These are phyloP conservation scores for Gaillardinia entomophila DNA, from an alignment of 805 yeast species.

Conservation along the genomic window DNA sequence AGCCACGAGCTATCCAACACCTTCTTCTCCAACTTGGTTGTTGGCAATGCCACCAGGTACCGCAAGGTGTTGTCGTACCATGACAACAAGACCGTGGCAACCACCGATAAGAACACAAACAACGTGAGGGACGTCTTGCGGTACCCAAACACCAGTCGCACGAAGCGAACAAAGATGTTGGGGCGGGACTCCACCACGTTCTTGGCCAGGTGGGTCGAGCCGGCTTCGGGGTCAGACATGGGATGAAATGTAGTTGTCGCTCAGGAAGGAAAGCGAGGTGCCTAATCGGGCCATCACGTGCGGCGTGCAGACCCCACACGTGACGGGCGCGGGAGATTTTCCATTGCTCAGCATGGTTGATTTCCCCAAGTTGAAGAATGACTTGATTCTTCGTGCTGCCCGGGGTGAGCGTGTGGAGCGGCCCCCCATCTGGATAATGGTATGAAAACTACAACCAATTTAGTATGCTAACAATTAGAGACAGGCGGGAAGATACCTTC, in stretches of 20 bases:
- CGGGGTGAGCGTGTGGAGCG: slow-evolving; percentile 86
- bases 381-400: slow-evolving; percentile 87
- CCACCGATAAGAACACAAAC: slow-evolving; percentile 44
- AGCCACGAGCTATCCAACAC: slow-evolving; percentile 52
- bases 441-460: slow-evolving; percentile 19
- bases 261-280: background rate
- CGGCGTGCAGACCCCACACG: background rate
- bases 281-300: background rate
- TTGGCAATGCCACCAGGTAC: slow-evolving; percentile 38
- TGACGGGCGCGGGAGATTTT: background rate
- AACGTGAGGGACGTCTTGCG: slow-evolving; percentile 65
- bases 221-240: background rate
- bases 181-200: slow-evolving; percentile 1
- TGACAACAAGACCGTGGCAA: slow-evolving; percentile 34
- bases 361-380: slow-evolving; percentile 82
- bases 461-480: slow-evolving; percentile 37
- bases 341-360: slow-evolving; percentile 17
- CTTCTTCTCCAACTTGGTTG: slow-evolving; percentile 29
- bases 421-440: slow-evolving; percentile 97
- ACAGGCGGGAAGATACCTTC: slow-evolving; percentile 93
- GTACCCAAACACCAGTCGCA: slow-evolving; percentile 58
- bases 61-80: slow-evolving; percentile 32
- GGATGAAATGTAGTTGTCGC: background rate
- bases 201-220: background rate
- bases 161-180: slow-evolving; percentile 17